Percentiles rank a stretch among this genome's conserved stretches.
Conservation (phyloP, 2,329 filamentous ascomycete genomes). For the Anisogramma anomala region DNA sequence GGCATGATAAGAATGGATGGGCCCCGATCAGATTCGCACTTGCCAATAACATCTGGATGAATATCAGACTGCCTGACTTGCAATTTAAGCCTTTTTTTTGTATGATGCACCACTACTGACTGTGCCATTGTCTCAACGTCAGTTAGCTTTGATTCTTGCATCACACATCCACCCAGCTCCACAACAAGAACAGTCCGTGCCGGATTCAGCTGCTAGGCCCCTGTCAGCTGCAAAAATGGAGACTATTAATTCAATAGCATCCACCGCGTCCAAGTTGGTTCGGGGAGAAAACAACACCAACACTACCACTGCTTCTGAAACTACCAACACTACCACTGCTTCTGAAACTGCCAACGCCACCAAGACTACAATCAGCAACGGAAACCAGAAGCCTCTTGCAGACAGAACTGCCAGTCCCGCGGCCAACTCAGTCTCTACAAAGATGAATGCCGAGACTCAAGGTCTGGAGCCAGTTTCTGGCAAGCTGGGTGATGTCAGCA, state of each 20-base stretch:
- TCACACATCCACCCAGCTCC: too few relatives aligned
- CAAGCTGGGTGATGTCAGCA: slow-evolving; percentile 51
- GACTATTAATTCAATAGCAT: slow-evolving; percentile 45
- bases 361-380: slow-evolving; percentile 23
- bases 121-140: not conserved
- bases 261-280: slow-evolving; percentile 35
- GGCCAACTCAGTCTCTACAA: too few relatives aligned
- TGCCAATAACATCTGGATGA: too few relatives aligned
- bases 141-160: not conserved
- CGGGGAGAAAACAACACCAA: slow-evolving; percentile 31
- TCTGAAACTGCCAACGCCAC: slow-evolving; percentile 16
- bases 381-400: slow-evolving; percentile 26
- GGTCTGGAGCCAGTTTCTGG: slow-evolving; percentile 60
- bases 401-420: slow-evolving; percentile 26
- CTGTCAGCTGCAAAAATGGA: slow-evolving; percentile 41
- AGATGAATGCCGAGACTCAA: slow-evolving; percentile 28
- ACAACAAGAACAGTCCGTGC: not conserved
- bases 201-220: not conserved
- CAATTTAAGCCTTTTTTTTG: too few relatives aligned
- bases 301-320: not conserved
- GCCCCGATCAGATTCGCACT: too few relatives aligned
- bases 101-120: not conserved
- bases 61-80: too few relatives aligned
- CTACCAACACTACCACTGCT: slow-evolving; percentile 22
- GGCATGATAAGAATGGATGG: too few relatives aligned